phyloP scores from a whole-genome alignment of 2,329 filamentous ascomycete species.

The Tolypocladium endophyticum region DNA sequence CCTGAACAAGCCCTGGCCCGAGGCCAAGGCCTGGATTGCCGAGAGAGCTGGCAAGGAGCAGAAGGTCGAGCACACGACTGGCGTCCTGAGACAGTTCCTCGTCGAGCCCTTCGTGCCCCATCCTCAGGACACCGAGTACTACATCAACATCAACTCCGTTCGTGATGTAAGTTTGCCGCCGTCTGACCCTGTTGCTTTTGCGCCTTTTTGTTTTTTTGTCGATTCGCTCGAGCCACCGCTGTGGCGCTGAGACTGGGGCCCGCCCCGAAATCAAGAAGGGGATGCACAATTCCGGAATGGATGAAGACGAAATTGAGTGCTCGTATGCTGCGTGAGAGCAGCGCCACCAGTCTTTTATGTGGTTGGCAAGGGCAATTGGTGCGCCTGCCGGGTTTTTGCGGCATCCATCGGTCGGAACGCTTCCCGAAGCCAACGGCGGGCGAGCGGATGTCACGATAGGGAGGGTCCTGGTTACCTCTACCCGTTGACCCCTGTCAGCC shows the following conservation, averaged over 20 bases:
- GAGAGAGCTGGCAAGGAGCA: conserved; percentile 85
- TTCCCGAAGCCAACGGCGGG: conserved; percentile 8
- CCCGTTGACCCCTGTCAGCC: conserved; percentile 1
- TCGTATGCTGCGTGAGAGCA: background rate
- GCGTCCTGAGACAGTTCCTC: conserved; percentile 86
- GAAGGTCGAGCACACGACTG: conserved; percentile 84
- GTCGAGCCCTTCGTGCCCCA: conserved; percentile 98
- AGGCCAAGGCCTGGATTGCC: conserved; percentile 89
- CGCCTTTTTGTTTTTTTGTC: conserved; percentile 10
- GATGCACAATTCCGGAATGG: background rate
- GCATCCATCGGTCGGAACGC: conserved; percentile 1
- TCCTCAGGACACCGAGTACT: conserved; percentile 92
- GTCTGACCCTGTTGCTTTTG: background rate
- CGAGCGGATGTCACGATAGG: conserved; percentile 28
- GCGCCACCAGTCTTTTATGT: conserved; percentile 7
- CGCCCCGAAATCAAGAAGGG: no score
- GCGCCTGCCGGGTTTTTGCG: background rate
- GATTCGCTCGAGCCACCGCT: background rate
- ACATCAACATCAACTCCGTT: conserved; percentile 99
- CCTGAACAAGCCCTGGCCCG: conserved; percentile 94
- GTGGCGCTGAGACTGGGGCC: background rate
- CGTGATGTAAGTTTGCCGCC: conserved; percentile 71
- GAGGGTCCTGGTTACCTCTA: conserved; percentile 8
- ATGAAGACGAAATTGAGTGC: background rate
- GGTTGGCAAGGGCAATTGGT: conserved; percentile 1